Conservation (phyloP, 106 monocot species). For the Dendrobium officinale region DNA sequence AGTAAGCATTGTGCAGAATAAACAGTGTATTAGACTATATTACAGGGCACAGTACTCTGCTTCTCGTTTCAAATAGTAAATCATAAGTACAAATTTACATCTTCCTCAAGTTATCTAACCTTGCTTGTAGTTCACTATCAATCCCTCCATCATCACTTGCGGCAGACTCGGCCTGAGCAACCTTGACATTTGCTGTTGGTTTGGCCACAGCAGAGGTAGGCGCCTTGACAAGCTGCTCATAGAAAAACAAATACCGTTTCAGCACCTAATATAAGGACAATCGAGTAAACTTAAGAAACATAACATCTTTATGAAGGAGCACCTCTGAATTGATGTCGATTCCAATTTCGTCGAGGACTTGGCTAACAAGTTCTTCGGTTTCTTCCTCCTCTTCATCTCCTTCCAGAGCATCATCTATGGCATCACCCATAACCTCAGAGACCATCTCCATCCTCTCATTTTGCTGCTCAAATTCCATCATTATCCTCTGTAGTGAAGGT, state of each 20-base stretch:
- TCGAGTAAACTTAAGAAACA: background rate
- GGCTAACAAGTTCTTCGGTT: slow-evolving; percentile 90
- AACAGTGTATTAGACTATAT: background rate
- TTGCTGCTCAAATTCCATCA: slow-evolving; percentile 90
- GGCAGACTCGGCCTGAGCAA: slow-evolving; percentile 64
- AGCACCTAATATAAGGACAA: background rate
- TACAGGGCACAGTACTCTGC: background rate
- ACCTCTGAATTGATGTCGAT: slow-evolving; percentile 84
- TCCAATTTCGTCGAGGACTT: slow-evolving; percentile 94
- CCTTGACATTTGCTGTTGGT: slow-evolving; percentile 36
- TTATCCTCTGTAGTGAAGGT: slow-evolving; percentile 89
- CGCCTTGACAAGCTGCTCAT: slow-evolving; percentile 73
- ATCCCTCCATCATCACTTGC: slow-evolving; percentile 46
- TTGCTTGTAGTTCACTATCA: slow-evolving; percentile 74
- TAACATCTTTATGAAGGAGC: background rate
- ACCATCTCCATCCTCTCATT: slow-evolving; percentile 97
- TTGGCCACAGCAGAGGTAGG: slow-evolving; percentile 52
- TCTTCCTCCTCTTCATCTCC: slow-evolving; percentile 95
- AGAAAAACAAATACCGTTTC: background rate
- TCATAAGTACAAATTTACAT: slow-evolving; percentile 37
- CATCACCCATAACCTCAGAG: slow-evolving; percentile 78
- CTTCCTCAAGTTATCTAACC: slow-evolving; percentile 80
- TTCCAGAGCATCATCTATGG: slow-evolving; percentile 95
- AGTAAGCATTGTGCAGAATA: background rate
- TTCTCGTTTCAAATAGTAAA: background rate